Base-by-base conservation (phyloP, 495 filamentous ascomycete species). In the Lasiosphaeria hispida region DNA sequence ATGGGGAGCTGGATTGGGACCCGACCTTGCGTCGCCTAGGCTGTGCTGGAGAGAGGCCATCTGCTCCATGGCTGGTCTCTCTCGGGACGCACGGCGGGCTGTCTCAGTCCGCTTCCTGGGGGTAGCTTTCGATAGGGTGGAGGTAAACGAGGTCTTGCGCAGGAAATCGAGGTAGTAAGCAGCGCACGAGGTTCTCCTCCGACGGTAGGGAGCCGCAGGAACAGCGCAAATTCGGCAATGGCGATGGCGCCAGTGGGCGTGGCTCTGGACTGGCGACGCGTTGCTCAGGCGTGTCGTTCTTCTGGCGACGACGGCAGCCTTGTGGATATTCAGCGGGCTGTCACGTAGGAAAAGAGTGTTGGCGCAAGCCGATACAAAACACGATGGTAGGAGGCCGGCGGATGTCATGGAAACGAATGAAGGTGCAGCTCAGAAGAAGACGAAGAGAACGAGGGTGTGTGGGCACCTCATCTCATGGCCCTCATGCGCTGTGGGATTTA, bases 301-400 rank as follows among this genome's bases (percentile, higher is more conserved):
- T 64, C 63, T 64, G 67, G 69, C 69, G 65, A 69, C 64, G 65
- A 69, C 59, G 48, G 54, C 40, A 37, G 68, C 70, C 65, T 67
- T 72, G 66, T 67, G 53, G 39, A 65, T 30, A 60, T 66, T 64
- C 47, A 71, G 57, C 52, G 60, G 58, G 44, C 59, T 66, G 59
- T 73, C 69, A 53, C 67, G 60, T 40, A 66, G 60, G 45, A 70
- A 70, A 63, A 72, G 72, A 71, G 70, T 48, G 69, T 65, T 64
- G 54, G 68, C 63, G 58, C 63, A 68, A 42, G 66, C 63, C 66
- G 65, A 69, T 41, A 71, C 51, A 54, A 67, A 64, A 60, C 71
- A 73, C 43, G 64, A 68, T 44, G 61, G 58, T 34, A 73, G 44
- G 55, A 72, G 61, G 53, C 56, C 62, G 59, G 55, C 53, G 56